Percentiles rank a stretch among this genome's conserved stretches.
Conservation (phyloP, 2,329 filamentous ascomycete genomes). For the Xylaria digitata region DNA sequence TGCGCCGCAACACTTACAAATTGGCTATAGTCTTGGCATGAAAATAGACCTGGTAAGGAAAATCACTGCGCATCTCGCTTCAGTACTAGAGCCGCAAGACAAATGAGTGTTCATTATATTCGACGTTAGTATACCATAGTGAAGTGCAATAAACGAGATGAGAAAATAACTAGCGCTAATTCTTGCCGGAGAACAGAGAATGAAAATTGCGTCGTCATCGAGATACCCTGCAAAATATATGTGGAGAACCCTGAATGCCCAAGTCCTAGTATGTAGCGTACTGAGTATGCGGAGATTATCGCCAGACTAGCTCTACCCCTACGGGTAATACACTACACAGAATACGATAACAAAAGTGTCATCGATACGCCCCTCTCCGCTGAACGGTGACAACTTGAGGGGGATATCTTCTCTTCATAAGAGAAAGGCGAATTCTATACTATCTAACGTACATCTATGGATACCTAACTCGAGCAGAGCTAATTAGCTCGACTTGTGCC, state of each 20-base stretch:
- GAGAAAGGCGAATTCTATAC: neutral
- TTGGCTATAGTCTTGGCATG: constrained; percentile 23
- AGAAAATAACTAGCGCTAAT: constrained; percentile 1
- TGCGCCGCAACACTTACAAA: constrained; percentile 8
- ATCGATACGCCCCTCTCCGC: constrained; percentile 8
- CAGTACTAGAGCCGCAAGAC: constrained; percentile 24
- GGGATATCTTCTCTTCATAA: neutral
- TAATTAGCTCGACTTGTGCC: constrained; percentile 22
- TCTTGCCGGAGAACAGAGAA: neutral
- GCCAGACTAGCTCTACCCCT: constrained; percentile 3
- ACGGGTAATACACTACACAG: neutral
- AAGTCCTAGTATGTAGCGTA: constrained; percentile 2
- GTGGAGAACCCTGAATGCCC: constrained; percentile 17
- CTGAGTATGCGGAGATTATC: constrained; percentile 3
- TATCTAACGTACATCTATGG: neutral
- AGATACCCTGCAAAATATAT: constrained; percentile 8
- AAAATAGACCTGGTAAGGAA: constrained; percentile 22
- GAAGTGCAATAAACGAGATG: constrained; percentile 21
- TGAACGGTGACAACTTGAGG: neutral
- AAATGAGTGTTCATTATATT: constrained; percentile 28
- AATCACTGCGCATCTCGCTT: constrained; percentile 35
- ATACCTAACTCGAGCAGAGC: constrained; percentile 2
- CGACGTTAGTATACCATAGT: neutral
- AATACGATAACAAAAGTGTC: constrained; percentile 16
- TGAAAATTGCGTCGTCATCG: constrained; percentile 14